Evolutionary conservation across 345 rosid genomes (phyloP), one percentile per base, ranked within the genome.

Genomic region (Acer negundo): DNA sequence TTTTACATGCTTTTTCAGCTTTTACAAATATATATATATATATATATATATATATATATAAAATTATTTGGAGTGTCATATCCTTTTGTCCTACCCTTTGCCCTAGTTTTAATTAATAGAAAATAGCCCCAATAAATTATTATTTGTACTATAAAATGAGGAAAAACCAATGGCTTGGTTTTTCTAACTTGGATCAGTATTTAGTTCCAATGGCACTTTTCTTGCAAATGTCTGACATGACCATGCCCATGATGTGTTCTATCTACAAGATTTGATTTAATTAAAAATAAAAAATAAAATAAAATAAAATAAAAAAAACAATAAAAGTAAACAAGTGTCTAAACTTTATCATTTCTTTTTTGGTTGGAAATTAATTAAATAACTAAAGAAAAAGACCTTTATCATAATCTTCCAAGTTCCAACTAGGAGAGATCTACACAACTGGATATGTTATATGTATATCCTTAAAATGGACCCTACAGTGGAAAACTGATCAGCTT

Each of bases 391-490:
- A 31, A 26, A 47, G 26, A 31, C 22, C 17, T 24, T 38, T 12
- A 69, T 11, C 49, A 51, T 35, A 35, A 35, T 35, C 38, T 35
- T 35, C 38, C 67, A 55, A 68, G 6, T 35, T 35, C 38, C 67
- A 55, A 68, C 66, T 65, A 53, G 51, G 63, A 51, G 46, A 73
- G 12, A 68, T 61, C 68, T 79, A 71, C 49, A 23, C 10, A 26
- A 70, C 24, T 74, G 19, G 77, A 59, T 73, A 42, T 7, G 38
- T 35, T 35, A 8, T 42, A 77, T 24, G 42, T 19, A 71, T 72
- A 15, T 61, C 69, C 38, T 62, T 51, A 15, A 17, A 44, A 62
- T 44, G 78, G 83, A 63, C 71, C 85, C 85, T 64, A 80, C 75
- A 74, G 70, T 17, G 66, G 22, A 75, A 79, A 72, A 42, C 38